Evolutionary conservation across 495 filamentous ascomycete genomes (phyloP).

Genomic region (Trypethelium eluteriae): DNA sequence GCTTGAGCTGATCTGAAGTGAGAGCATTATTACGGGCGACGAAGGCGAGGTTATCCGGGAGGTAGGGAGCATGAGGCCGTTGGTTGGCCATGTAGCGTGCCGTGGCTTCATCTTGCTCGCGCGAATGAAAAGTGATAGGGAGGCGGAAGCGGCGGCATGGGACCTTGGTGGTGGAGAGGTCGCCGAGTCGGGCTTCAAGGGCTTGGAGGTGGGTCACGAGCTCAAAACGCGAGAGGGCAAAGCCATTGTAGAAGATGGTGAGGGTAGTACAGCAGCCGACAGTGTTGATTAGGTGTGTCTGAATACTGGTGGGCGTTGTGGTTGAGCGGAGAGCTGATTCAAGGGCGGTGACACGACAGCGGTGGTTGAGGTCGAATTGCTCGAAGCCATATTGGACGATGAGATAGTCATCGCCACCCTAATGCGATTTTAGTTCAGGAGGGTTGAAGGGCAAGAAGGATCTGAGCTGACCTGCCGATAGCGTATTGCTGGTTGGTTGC

Average conservation of each 20-base stretch:
- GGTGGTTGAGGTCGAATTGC: slow-evolving; percentile 45
- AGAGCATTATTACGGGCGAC: slow-evolving; percentile 53
- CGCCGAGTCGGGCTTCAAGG: slow-evolving; percentile 32
- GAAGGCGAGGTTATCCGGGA: slow-evolving; percentile 52
- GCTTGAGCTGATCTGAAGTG: slow-evolving; percentile 39
- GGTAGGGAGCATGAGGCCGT: slow-evolving; percentile 49
- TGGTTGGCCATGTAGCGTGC: slow-evolving; percentile 52
- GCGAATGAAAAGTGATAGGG: slow-evolving; percentile 48
- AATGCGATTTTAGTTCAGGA: background rate
- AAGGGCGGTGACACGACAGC: slow-evolving; percentile 44
- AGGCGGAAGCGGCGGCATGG: slow-evolving; percentile 47
- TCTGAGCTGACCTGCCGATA: slow-evolving; percentile 42
- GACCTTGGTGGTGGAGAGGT: slow-evolving; percentile 38
- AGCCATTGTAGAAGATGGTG: slow-evolving; percentile 43
- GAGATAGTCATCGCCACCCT: slow-evolving; percentile 50
- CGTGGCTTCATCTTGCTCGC: slow-evolving; percentile 43
- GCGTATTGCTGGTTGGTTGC: slow-evolving; percentile 38
- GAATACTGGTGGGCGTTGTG: slow-evolving; percentile 33
- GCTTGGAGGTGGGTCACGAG: slow-evolving; percentile 29
- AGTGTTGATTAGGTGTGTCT: slow-evolving; percentile 39
- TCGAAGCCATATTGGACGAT: slow-evolving; percentile 49
- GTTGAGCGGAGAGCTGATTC: slow-evolving; percentile 37
- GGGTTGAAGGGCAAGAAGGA: background rate
- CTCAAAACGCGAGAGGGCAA: slow-evolving; percentile 34
- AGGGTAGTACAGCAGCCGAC: slow-evolving; percentile 45